These are phyloP conservation scores for Coccomyxa subellipsoidea DNA, from an alignment of 163 green algal species.

Conservation along the genomic window DNA sequence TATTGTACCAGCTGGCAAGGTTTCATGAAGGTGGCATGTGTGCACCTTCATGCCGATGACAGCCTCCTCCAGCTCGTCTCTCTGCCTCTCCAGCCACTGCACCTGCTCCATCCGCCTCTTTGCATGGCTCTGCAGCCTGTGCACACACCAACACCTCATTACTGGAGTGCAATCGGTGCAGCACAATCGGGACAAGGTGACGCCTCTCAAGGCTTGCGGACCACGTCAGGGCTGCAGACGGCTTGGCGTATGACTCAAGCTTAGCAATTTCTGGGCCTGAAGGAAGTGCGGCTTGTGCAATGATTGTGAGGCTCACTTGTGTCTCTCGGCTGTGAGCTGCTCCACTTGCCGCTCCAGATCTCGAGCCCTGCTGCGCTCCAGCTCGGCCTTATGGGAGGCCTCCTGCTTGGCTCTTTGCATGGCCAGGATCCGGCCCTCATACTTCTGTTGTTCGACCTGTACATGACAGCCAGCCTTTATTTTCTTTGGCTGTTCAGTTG, in stretches of 20 bases:
- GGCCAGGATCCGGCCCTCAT: not conserved
- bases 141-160: not conserved
- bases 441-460: not conserved
- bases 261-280: no score
- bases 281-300: no score
- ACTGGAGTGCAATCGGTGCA: no score
- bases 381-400: not conserved
- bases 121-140: not conserved
- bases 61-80: not conserved
- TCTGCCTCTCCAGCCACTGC: not conserved
- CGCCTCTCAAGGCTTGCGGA: no score
- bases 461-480: not conserved
- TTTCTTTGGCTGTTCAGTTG: not conserved
- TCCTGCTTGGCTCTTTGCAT: not conserved
- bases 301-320: not conserved
- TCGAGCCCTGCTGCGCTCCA: not conserved
- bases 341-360: not conserved
- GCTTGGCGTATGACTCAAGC: no score
- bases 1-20: no score
- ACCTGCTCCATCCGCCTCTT: not conserved
- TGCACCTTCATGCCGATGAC: not conserved
- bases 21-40: no score
- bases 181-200: no score
- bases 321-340: not conserved
- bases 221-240: no score